These are phyloP conservation scores for Pyrrhoderma lamaoense DNA, from an alignment of 1,284 basidiomycete genomes.

Conservation along the genomic window DNA sequence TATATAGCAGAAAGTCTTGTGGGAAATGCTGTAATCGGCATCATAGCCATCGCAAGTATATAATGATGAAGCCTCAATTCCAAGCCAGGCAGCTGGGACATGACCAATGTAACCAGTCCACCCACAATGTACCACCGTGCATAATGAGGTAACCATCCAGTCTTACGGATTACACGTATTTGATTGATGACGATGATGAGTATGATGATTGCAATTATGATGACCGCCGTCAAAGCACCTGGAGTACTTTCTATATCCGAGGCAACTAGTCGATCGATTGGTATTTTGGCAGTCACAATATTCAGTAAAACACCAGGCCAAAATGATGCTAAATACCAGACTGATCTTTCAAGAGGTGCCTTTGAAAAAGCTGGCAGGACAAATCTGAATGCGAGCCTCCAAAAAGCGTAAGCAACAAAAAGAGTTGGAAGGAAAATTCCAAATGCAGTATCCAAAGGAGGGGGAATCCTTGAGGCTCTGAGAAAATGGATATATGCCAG, in stretches of 20 bases:
- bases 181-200: constrained; percentile 63
- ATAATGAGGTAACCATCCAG: constrained; percentile 75
- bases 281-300: constrained; percentile 60
- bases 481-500: constrained; percentile 81
- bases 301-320: constrained; percentile 76
- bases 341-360: constrained; percentile 62
- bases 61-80: constrained; percentile 69
- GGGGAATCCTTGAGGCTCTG: constrained; percentile 67
- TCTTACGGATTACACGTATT: constrained; percentile 75
- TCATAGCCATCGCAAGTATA: constrained; percentile 65
- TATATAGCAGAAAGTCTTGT: constrained; percentile 73
- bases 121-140: constrained; percentile 62
- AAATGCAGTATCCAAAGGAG: constrained; percentile 61
- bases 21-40: constrained; percentile 76
- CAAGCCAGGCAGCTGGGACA: constrained; percentile 65
- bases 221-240: constrained; percentile 65
- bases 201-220: constrained; percentile 64
- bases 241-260: constrained; percentile 63
- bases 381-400: constrained; percentile 71
- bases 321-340: constrained; percentile 73
- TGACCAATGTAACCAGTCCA: constrained; percentile 56
- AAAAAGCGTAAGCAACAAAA: constrained; percentile 76
- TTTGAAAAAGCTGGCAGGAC: constrained; percentile 64
- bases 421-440: constrained; percentile 72
- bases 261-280: constrained; percentile 64